Base-by-base conservation (phyloP, 2,329 filamentous ascomycete species). In the Piedraia hortae region DNA sequence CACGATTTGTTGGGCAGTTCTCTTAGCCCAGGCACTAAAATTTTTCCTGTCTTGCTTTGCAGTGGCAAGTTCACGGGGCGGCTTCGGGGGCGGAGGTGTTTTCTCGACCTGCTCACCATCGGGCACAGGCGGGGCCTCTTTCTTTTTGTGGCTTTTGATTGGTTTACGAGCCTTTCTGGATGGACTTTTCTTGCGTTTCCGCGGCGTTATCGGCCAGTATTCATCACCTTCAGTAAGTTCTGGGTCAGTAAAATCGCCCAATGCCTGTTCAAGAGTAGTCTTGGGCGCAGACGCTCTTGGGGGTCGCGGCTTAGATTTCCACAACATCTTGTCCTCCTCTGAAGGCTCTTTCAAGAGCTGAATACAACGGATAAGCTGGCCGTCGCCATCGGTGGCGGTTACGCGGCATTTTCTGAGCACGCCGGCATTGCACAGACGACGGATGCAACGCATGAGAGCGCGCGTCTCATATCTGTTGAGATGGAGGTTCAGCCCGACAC, bases 401-500 rank as follows among this genome's bases (percentile, higher is more conserved):
- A 21, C 10, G n/a, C n/a, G n/a, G 13, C 45, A 34, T 16, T 43
- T 41, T 19, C 46, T 42, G 22, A 53, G 31, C 25, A 45, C 41
- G 5, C 47, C 49, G 10, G 36, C 36, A 14, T 45, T 40, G 16
- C 44, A 42, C 6, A 54, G 29, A 10, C 50, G 43, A 12, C 39
- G 33, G 10, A 51, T 34, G 9, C 45, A 45, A 6, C 42, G 39
- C 21, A 44, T 38, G 4, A 50, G 34, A 4, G 43, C 39, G 21
- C 45, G 43, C 12, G 40, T 43, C 20, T 46, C 42, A 39, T 43
- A 47, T 6, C 34, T 36, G 10, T 39, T 37, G 18, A 40, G 34
- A 2, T 38, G 21, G 10, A 41, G 35, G 5, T 33, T 36, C 21
- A 65, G 36, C 12, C 46, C 47, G 13, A 42, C 42, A 24, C 58